phyloP scores from a whole-genome alignment of 257 asterid species.

The Phtheirospermum japonicum region DNA sequence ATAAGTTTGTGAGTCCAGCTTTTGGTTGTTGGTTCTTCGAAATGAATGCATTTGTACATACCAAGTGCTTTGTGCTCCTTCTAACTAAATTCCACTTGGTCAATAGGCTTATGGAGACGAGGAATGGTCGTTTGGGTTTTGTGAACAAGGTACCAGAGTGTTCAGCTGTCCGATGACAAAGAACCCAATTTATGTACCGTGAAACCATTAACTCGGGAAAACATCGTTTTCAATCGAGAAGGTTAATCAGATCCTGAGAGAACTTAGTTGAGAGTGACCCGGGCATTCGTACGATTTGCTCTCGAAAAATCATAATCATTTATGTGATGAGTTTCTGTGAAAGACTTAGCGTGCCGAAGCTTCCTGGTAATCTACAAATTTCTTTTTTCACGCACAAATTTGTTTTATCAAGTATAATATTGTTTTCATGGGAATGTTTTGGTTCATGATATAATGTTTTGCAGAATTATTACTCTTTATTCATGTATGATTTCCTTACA shows the following conservation, averaged over 20 bases:
- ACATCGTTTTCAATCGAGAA: constrained; percentile 59
- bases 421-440: background rate
- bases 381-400: constrained; percentile 11
- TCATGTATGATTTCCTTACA: constrained; percentile 10
- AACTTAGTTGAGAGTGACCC: constrained; percentile 98
- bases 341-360: constrained; percentile 88
- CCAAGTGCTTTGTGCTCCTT: background rate
- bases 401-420: background rate
- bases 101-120: constrained; percentile 71
- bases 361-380: constrained; percentile 65
- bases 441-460: background rate
- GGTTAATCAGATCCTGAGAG: constrained; percentile 90
- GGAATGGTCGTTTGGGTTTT: constrained; percentile 98
- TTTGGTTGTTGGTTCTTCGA: background rate
- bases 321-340: constrained; percentile 91
- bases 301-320: constrained; percentile 93
- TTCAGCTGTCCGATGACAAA: constrained; percentile 82
- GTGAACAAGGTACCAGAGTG: constrained; percentile 95
- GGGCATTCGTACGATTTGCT: constrained; percentile 85
- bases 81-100: constrained; percentile 18
- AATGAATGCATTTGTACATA: constrained; percentile 4
- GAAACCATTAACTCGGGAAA: constrained; percentile 73
- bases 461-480: constrained; percentile 7
- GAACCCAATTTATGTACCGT: constrained; percentile 92
- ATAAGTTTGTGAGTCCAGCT: too few relatives aligned